These are phyloP conservation scores for Fusarium marasasianum DNA, from an alignment of 2,329 filamentous ascomycete genomes.

Conservation along the genomic window DNA sequence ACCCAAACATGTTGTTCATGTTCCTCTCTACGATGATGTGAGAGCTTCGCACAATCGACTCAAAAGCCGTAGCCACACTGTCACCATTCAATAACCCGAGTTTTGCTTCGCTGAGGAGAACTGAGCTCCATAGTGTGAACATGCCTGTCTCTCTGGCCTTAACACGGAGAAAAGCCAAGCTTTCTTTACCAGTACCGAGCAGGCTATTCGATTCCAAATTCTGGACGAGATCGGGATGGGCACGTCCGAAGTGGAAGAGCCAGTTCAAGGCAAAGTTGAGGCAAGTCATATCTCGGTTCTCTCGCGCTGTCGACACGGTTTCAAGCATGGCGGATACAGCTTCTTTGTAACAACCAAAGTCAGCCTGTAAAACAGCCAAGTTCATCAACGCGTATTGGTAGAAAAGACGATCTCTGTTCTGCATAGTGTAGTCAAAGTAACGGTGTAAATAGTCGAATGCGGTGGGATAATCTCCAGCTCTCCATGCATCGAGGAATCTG, in stretches of 20 bases:
- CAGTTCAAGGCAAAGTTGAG: constrained; percentile 96
- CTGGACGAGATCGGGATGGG: constrained; percentile 79
- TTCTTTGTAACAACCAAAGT: constrained; percentile 91
- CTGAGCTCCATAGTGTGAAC: constrained; percentile 85
- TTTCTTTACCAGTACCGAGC: constrained; percentile 82
- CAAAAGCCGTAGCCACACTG: constrained; percentile 71
- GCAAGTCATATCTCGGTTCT: constrained; percentile 91
- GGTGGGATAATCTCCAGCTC: constrained; percentile 86
- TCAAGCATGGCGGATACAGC: constrained; percentile 95
- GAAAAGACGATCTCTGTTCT: constrained; percentile 81
- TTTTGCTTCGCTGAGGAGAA: constrained; percentile 86
- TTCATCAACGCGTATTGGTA: constrained; percentile 97
- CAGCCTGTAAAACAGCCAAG: constrained; percentile 89
- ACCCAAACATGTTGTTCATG: constrained; percentile 76
- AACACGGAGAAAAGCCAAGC: constrained; percentile 81
- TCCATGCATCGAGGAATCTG: constrained; percentile 89
- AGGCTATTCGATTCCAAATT: constrained; percentile 76
- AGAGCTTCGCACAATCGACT: constrained; percentile 83
- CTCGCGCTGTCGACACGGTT: constrained; percentile 91
- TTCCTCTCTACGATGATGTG: constrained; percentile 83
- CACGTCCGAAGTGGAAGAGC: constrained; percentile 93
- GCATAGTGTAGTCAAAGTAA: constrained; percentile 97
- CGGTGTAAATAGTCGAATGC: constrained; percentile 92
- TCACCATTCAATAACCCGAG: constrained; percentile 77
- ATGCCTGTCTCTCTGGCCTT: constrained; percentile 88